These are phyloP conservation scores for Gonium pectorale DNA, from an alignment of 139 green algal species.

Conservation along the genomic window DNA sequence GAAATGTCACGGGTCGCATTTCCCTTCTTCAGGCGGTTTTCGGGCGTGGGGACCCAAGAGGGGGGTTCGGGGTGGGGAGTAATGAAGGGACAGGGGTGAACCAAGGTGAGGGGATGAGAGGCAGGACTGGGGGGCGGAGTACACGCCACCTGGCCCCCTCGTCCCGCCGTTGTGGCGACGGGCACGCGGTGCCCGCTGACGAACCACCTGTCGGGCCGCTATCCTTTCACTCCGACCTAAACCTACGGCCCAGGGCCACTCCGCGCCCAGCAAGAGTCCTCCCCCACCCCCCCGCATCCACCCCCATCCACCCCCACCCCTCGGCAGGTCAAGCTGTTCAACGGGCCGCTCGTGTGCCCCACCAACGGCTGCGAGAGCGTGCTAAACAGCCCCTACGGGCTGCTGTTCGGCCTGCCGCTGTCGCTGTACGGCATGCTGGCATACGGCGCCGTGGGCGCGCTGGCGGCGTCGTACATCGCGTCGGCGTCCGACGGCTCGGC, in stretches of 20 bases:
- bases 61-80: no score
- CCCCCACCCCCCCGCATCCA: not conserved
- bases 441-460: conserved; percentile 70
- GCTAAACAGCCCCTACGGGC: conserved; percentile 77
- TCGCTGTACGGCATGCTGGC: conserved; percentile 71
- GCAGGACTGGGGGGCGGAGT: not conserved
- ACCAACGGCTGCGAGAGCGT: conserved; percentile 79
- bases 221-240: not conserved
- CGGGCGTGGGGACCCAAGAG: no score
- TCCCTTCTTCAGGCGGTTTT: no score
- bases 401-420: conserved; percentile 83
- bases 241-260: no score
- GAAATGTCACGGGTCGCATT: not conserved
- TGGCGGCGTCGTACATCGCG: conserved; percentile 41
- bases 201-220: not conserved
- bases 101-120: not conserved
- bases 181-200: no score
- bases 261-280: not conserved
- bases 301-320: not conserved
- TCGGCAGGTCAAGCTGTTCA: conserved; percentile 75
- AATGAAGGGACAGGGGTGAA: not conserved
- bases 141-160: not conserved
- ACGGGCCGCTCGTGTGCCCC: conserved; percentile 72
- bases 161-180: no score
- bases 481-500: not conserved